These are phyloP conservation scores for Ajuga reptans DNA, from an alignment of 305 asterid species.

Conservation along the genomic window DNA sequence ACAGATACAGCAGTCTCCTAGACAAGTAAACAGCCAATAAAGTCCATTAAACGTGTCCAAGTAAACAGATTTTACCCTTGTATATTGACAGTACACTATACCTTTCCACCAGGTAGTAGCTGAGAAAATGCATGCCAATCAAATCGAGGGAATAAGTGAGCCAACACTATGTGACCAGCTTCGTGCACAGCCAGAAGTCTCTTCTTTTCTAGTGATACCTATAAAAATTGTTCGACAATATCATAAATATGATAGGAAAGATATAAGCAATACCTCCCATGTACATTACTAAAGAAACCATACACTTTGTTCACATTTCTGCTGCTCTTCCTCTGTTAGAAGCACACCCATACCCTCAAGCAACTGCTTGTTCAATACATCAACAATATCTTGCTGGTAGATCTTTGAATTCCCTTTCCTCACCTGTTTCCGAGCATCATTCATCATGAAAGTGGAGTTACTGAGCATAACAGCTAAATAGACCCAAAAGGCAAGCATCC, in stretches of 20 bases:
- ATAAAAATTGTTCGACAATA: constrained; percentile 9
- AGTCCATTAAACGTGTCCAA: constrained; percentile 12
- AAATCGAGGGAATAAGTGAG: constrained; percentile 88
- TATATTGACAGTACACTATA: constrained; percentile 19
- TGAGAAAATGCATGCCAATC: constrained; percentile 99
- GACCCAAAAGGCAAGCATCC: constrained; percentile 8
- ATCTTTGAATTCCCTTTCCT: constrained; percentile 79
- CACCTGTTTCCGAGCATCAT: constrained; percentile 44
- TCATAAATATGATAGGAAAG: constrained; percentile 7
- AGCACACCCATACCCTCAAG: constrained; percentile 99
- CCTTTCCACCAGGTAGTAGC: constrained; percentile 99
- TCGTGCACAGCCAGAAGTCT: constrained; percentile 91
- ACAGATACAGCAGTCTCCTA: constrained; percentile 98
- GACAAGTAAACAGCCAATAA: constrained; percentile 28
- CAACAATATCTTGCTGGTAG: constrained; percentile 76
- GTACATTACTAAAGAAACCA: constrained; percentile 26
- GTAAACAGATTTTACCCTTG: neutral
- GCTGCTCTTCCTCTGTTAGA: constrained; percentile 98
- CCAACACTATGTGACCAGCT: constrained; percentile 96
- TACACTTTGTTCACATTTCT: constrained; percentile 82
- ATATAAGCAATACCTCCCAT: constrained; percentile 1
- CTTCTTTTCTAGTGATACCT: constrained; percentile 79
- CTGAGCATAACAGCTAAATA: constrained; percentile 1
- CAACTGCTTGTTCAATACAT: constrained; percentile 94
- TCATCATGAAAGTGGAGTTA: constrained; percentile 9